A percentile compares a stretch with the other conserved stretches of the same genome.
phyloP scores from a whole-genome alignment of 176 grass and related monocot species.

The Avena sativa region DNA sequence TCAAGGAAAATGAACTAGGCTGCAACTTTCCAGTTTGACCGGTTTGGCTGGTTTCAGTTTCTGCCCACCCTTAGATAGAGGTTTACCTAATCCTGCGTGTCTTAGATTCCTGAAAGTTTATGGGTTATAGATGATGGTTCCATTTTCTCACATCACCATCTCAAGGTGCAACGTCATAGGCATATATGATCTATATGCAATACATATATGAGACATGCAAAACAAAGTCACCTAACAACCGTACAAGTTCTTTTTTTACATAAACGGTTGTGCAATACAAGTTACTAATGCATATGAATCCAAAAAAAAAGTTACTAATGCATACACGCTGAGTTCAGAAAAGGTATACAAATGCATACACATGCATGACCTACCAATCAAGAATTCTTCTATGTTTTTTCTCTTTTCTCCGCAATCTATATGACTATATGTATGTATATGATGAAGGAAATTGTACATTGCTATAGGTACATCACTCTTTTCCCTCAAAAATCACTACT shows the following conservation, averaged over 20 bases:
- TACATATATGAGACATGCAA: background rate
- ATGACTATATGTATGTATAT: background rate
- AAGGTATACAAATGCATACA: background rate
- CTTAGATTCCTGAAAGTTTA: background rate
- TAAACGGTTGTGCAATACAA: background rate
- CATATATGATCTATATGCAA: background rate
- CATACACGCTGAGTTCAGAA: background rate
- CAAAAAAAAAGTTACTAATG: background rate
- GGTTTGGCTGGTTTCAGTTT: too few relatives aligned
- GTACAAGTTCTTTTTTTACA: background rate
- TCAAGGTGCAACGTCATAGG: background rate
- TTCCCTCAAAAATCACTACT: background rate
- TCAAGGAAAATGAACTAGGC: too few relatives aligned
- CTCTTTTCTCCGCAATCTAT: background rate
- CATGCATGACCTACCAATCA: background rate
- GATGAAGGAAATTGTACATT: background rate
- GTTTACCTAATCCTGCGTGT: background rate
- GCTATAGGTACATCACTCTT: background rate
- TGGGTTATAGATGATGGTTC: background rate
- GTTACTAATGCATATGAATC: background rate
- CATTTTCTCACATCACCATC: constrained; percentile 7
- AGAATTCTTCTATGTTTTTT: background rate
- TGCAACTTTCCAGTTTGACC: too few relatives aligned
- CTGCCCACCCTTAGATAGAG: background rate
- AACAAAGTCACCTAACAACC: background rate